Conservation (phyloP, 371 early-diverging fungal species). For the Zychaea mexicana region DNA sequence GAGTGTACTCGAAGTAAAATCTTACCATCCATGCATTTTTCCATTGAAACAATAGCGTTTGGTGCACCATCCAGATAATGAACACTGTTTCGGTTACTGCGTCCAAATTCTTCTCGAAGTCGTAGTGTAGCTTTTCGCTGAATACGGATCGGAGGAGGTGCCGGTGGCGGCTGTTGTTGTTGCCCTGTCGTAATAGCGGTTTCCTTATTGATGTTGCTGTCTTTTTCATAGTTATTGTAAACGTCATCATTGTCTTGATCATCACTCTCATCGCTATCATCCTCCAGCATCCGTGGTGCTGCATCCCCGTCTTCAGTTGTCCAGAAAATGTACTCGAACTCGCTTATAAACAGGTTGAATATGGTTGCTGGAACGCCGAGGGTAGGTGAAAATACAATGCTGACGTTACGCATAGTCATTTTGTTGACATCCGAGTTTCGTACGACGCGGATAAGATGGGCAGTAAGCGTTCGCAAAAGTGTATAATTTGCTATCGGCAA, state of each 20-base stretch:
- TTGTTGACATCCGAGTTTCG: constrained; percentile 64
- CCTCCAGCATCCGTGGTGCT: constrained; percentile 10
- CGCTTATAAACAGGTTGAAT: constrained; percentile 70
- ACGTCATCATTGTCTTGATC: not conserved
- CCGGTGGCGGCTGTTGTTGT: not conserved
- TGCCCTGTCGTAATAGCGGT: not conserved
- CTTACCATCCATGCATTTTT: constrained; percentile 42
- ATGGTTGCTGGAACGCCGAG: constrained; percentile 71
- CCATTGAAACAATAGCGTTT: constrained; percentile 39
- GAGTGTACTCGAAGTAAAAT: not conserved
- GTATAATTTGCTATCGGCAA: constrained; percentile 67
- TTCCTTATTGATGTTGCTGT: not conserved
- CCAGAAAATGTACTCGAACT: constrained; percentile 68
- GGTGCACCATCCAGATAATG: constrained; percentile 50
- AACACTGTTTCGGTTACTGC: constrained; percentile 51
- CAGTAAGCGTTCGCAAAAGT: constrained; percentile 60
- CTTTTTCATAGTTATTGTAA: constrained; percentile 12
- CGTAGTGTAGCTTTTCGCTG: constrained; percentile 14
- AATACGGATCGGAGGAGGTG: not conserved
- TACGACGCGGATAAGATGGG: constrained; percentile 70
- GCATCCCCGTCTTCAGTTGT: constrained; percentile 41
- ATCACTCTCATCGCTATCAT: not conserved
- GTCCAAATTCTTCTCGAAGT: constrained; percentile 18
- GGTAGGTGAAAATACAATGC: constrained; percentile 77
- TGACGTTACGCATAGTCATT: constrained; percentile 77